phyloP scores from a whole-genome alignment of 2,329 filamentous ascomycete genomes.

The Hymenoscyphus albidus region DNA sequence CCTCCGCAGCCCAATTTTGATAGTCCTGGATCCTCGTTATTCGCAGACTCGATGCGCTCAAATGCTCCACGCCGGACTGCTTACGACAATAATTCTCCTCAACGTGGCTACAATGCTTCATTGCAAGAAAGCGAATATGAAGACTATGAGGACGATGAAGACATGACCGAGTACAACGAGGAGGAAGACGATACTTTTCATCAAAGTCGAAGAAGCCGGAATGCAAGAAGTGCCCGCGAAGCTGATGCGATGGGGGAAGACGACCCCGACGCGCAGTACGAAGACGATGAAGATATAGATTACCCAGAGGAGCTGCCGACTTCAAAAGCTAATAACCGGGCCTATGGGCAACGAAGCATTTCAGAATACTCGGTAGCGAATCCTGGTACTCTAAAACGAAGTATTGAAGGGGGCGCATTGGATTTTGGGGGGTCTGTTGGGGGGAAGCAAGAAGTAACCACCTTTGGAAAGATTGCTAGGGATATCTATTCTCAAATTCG shows the following conservation, averaged over 20 bases:
- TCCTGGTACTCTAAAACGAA: constrained; percentile 18
- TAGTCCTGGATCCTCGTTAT: constrained; percentile 23
- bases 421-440: constrained; percentile 20
- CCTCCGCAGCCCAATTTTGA: constrained; percentile 20
- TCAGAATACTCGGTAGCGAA: constrained; percentile 40
- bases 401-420: constrained; percentile 16
- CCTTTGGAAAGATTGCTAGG: constrained; percentile 66
- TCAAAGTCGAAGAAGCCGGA: constrained; percentile 37
- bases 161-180: constrained; percentile 34
- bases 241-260: constrained; percentile 36
- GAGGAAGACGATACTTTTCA: constrained; percentile 39
- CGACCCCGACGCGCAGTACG: constrained; percentile 40
- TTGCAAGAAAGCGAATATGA: constrained; percentile 40
- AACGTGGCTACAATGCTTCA: constrained; percentile 20
- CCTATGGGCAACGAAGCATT: constrained; percentile 41
- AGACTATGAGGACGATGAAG: constrained; percentile 41
- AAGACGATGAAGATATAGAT: constrained; percentile 35
- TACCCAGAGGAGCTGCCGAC: constrained; percentile 31
- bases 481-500: constrained; percentile 59
- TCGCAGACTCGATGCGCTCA: constrained; percentile 22
- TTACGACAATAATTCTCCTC: constrained; percentile 42
- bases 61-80: constrained; percentile 43
- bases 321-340: constrained; percentile 27
- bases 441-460: constrained; percentile 19
- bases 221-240: constrained; percentile 32